A percentile compares a stretch with the other conserved stretches of the same genome.
phyloP scores from a whole-genome alignment of 805 yeast genomes.

The Brettanomyces naardenensis region DNA sequence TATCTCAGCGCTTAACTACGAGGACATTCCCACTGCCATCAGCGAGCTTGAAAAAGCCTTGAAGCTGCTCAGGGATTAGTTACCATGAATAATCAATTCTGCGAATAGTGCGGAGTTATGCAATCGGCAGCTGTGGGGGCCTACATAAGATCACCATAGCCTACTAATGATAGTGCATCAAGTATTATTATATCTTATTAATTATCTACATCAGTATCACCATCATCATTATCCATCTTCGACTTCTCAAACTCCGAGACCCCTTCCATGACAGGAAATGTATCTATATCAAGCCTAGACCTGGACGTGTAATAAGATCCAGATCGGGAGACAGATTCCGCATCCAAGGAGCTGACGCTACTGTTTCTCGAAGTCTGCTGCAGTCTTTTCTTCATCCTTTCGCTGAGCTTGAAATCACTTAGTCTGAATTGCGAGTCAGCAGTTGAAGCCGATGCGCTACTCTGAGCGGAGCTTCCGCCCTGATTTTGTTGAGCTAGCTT shows the following conservation, averaged over 20 bases:
- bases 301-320: slow-evolving; percentile 10
- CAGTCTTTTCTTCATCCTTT: slow-evolving; percentile 22
- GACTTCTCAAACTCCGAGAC: slow-evolving; percentile 2
- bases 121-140: too few relatives aligned
- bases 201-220: not conserved
- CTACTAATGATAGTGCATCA: too few relatives aligned
- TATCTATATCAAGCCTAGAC: slow-evolving; percentile 7
- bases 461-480: slow-evolving; percentile 3
- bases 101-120: too few relatives aligned
- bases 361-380: slow-evolving; percentile 9
- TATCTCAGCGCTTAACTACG: slow-evolving; percentile 71
- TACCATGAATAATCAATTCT: too few relatives aligned
- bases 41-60: slow-evolving; percentile 50
- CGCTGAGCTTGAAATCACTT: slow-evolving; percentile 23
- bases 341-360: slow-evolving; percentile 11
- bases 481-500: slow-evolving; percentile 14
- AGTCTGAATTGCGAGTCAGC: slow-evolving; percentile 15
- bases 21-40: slow-evolving; percentile 63
- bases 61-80: slow-evolving; percentile 28
- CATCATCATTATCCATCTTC: not conserved
- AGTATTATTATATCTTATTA: too few relatives aligned
- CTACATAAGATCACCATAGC: too few relatives aligned
- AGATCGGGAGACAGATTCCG: slow-evolving; percentile 15
- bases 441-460: slow-evolving; percentile 4
- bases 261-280: slow-evolving; percentile 12